phyloP scores from a whole-genome alignment of 441 rosid species.

The Erysimum cheiri region DNA sequence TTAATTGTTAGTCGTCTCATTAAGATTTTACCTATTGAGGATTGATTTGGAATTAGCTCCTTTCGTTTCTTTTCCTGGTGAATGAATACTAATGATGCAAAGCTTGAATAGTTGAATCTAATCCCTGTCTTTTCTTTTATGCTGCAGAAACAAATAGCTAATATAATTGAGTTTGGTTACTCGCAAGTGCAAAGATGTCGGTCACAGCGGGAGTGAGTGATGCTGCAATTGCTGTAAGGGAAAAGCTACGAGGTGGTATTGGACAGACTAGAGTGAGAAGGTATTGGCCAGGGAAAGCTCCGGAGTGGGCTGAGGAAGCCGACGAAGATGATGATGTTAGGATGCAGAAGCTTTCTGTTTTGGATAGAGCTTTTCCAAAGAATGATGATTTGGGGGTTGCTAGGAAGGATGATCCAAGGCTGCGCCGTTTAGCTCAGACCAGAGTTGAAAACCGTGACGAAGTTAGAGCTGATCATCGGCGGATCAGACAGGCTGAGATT shows the following conservation, averaged over 20 bases:
- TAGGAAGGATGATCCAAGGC: slow-evolving; percentile 75
- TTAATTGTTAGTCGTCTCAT: not conserved
- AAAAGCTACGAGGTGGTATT: slow-evolving; percentile 78
- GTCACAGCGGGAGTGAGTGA: slow-evolving; percentile 86
- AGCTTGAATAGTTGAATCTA: slow-evolving; percentile 26
- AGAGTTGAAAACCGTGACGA: slow-evolving; percentile 77
- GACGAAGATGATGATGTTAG: slow-evolving; percentile 80
- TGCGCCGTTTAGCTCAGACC: slow-evolving; percentile 84
- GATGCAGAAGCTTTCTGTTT: slow-evolving; percentile 57
- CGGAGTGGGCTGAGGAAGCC: slow-evolving; percentile 85
- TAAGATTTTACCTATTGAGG: not conserved
- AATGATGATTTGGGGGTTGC: slow-evolving; percentile 51
- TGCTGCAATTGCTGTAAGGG: slow-evolving; percentile 63
- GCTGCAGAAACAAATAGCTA: slow-evolving; percentile 4
- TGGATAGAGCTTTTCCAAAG: slow-evolving; percentile 72
- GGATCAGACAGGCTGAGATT: slow-evolving; percentile 83
- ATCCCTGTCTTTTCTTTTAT: not conserved
- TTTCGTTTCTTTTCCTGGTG: slow-evolving; percentile 17
- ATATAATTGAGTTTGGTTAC: not conserved
- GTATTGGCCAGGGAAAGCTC: slow-evolving; percentile 95
- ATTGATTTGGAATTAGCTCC: not conserved
- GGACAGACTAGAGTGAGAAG: slow-evolving; percentile 84
- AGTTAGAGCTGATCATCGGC: slow-evolving; percentile 84
- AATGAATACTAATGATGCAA: slow-evolving; percentile 1
- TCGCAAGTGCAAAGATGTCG: slow-evolving; percentile 54